Base-by-base conservation (phyloP, 306 rosid species). In the Astragalus glycyphyllos region DNA sequence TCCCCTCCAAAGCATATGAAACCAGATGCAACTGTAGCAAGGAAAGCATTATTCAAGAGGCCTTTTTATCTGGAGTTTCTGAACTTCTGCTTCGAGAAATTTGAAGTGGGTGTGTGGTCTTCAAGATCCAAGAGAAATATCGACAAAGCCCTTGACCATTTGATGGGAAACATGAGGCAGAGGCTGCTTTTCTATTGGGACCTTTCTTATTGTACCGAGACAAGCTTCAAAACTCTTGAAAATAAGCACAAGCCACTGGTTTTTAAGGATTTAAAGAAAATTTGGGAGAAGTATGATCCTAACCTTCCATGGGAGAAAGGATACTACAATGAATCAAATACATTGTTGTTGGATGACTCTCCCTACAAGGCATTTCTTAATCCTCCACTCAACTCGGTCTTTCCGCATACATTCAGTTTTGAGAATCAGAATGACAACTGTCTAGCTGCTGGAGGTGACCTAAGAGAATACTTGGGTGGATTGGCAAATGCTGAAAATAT, bases 21-120 rank as follows among this genome's bases (percentile, higher is more conserved):
- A 80, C 59, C 94, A 55, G 97, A 93, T 82, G 71, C 82, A 58
- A 65, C 38, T 29, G 65, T 90, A 69, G 32, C 68, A 3, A 17
- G 81, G 45, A 77, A 81, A 20, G 96, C 98, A 66, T 29, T 90
- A 74, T 88, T 87, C 86, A 87, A 82, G 81, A 93, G 97, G 67
- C 97, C 98, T 47, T 87, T 68, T 80, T 93, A 57, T 81, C 34
- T 42, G 12, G 96, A 90, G 78, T 93, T 93, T 76, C 84, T 90
- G 45, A 70, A 80, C 60, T 93, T 90, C 81, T 93, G 98, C 92
- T 93, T 93, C 20, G 87, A 90, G 80, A 82, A 74, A 6, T 93
- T 93, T 84, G 97, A 93, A 82, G 97, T 90, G 61, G 98, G 79
- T 15, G 50, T 90, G 38, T 93, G 98, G 98, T 85, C 98, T 68